Evolutionary conservation across 345 rosid genomes (phyloP).

Genomic region (Raphanus raphanistrum): DNA sequence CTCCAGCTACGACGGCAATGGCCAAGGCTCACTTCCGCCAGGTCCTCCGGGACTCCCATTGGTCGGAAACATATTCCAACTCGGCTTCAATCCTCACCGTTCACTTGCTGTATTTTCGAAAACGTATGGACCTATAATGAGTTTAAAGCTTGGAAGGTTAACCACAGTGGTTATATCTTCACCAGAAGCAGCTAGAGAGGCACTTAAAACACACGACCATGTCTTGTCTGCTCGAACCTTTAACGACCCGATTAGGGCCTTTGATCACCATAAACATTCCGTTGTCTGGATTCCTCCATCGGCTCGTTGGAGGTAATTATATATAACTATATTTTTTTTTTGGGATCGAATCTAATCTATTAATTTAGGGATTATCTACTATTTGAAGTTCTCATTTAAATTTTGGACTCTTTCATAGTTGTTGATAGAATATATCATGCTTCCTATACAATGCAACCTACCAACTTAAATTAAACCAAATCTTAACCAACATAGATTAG

Average conservation of each 20-base stretch:
- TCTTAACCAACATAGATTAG: too few relatives aligned
- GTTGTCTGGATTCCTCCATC: constrained; percentile 19
- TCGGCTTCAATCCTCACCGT: constrained; percentile 44
- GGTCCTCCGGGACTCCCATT: constrained; percentile 41
- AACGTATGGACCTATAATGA: constrained; percentile 48
- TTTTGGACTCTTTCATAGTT: too few relatives aligned
- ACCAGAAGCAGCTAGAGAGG: constrained; percentile 36
- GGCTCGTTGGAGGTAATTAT: constrained; percentile 38
- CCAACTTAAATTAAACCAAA: too few relatives aligned
- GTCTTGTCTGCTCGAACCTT: constrained; percentile 30
- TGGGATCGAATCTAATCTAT: too few relatives aligned
- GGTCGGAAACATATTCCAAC: constrained; percentile 48
- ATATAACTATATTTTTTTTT: background rate
- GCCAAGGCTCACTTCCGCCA: constrained; percentile 18
- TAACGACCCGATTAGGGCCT: constrained; percentile 29
- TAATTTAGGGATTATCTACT: too few relatives aligned
- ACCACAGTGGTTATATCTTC: constrained; percentile 33
- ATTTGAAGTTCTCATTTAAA: too few relatives aligned
- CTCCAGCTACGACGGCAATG: background rate
- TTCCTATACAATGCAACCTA: too few relatives aligned
- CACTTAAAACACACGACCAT: constrained; percentile 40
- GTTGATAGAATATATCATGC: too few relatives aligned
- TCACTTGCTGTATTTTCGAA: constrained; percentile 34
- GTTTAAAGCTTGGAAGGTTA: constrained; percentile 36
- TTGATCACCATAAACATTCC: constrained; percentile 32